Percentiles rank a stretch among this genome's conserved stretches.
phyloP scores from a whole-genome alignment of 108 stramenopile genomes.

The Pseudonitzschia multistriata region DNA sequence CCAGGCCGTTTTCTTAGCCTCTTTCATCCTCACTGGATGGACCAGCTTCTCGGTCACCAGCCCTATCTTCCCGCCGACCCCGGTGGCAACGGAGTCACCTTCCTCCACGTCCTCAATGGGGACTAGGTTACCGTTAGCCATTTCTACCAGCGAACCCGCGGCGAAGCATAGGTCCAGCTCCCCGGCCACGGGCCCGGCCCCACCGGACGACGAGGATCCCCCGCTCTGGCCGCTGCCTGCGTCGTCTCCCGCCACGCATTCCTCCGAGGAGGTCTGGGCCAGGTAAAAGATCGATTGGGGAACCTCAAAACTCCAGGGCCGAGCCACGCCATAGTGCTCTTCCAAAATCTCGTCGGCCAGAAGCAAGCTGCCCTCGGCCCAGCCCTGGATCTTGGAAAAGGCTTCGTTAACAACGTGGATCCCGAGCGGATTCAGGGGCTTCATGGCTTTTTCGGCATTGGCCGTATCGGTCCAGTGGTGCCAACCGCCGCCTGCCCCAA shows the following conservation, averaged over 20 bases:
- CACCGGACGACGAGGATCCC: slow-evolving; percentile 5
- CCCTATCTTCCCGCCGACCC: slow-evolving; percentile 16
- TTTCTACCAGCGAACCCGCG: slow-evolving; percentile 20
- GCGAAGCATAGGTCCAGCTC: slow-evolving; percentile 22
- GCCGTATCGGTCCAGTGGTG: slow-evolving; percentile 32
- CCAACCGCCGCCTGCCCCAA: slow-evolving; percentile 36
- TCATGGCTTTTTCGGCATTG: slow-evolving; percentile 16
- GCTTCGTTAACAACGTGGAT: slow-evolving; percentile 34
- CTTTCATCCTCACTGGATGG: slow-evolving; percentile 19
- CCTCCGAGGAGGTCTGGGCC: slow-evolving; percentile 25
- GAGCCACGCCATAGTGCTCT: slow-evolving; percentile 21
- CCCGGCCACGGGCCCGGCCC: background rate
- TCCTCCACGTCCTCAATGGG: slow-evolving; percentile 13
- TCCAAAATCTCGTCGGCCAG: slow-evolving; percentile 27
- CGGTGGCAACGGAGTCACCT: slow-evolving; percentile 29
- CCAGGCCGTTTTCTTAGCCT: too few species aligned
- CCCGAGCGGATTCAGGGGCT: slow-evolving; percentile 9
- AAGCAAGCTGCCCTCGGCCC: slow-evolving; percentile 33
- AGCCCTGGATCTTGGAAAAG: slow-evolving; percentile 29
- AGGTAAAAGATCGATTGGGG: slow-evolving; percentile 16
- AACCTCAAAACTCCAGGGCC: slow-evolving; percentile 34
- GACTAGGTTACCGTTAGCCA: slow-evolving; percentile 32
- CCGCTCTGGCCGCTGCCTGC: background rate
- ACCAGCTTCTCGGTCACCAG: slow-evolving; percentile 28
- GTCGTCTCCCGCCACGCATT: slow-evolving; percentile 16